These are phyloP conservation scores for Triangularia setosa DNA, from an alignment of 2,329 filamentous ascomycete genomes.

Conservation along the genomic window DNA sequence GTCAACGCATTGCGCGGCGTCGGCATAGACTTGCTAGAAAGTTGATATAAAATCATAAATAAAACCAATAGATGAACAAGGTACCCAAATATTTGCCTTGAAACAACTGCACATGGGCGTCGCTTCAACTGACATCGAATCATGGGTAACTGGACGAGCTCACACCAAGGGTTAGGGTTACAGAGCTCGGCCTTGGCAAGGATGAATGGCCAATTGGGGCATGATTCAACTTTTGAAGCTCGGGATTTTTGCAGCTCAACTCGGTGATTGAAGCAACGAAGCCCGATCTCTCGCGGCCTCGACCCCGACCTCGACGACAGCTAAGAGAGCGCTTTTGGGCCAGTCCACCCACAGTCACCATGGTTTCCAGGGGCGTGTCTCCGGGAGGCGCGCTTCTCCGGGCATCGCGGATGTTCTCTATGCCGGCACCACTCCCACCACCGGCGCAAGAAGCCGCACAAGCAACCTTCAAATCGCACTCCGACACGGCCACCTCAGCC, in stretches of 20 bases:
- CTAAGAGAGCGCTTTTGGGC: slow-evolving; percentile 9
- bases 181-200: slow-evolving; percentile 3
- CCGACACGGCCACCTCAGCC: slow-evolving; percentile 67
- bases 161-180: slow-evolving; percentile 19
- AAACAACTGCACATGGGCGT: neutral
- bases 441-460: slow-evolving; percentile 43
- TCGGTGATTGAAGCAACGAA: slow-evolving; percentile 2
- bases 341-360: slow-evolving; percentile 19
- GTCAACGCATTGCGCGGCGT: slow-evolving; percentile 73
- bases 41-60: slow-evolving; percentile 12
- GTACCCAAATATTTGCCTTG: neutral
- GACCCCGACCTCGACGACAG: slow-evolving; percentile 9
- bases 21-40: slow-evolving; percentile 66
- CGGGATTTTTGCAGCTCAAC: slow-evolving; percentile 21
- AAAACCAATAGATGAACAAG: neutral
- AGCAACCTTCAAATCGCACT: slow-evolving; percentile 44
- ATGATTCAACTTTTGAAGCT: slow-evolving; percentile 4
- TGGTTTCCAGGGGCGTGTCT: slow-evolving; percentile 41
- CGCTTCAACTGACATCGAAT: neutral
- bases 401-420: slow-evolving; percentile 82
- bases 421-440: slow-evolving; percentile 73
- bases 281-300: neutral
- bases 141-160: neutral
- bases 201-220: neutral
- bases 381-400: slow-evolving; percentile 70